Conservation (phyloP, 2,329 filamentous ascomycete species). For the Cercospora nicotianae region DNA sequence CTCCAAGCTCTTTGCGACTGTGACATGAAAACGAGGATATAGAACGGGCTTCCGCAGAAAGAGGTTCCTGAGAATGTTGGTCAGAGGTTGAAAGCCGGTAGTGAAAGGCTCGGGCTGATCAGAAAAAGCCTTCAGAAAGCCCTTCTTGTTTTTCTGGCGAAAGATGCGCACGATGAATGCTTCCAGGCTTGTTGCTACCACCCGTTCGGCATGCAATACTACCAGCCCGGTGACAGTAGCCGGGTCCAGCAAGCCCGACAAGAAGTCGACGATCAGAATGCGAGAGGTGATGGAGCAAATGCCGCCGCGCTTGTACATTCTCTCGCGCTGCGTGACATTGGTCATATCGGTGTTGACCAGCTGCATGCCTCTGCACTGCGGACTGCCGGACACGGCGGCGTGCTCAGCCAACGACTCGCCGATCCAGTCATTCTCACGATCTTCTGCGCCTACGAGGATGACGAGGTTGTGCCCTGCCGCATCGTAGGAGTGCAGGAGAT, state of each 20-base stretch:
- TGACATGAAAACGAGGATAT: constrained; percentile 91
- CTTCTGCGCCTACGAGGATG: constrained; percentile 82
- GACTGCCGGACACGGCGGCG: constrained; percentile 81
- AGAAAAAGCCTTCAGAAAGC: constrained; percentile 94
- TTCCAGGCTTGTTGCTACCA: constrained; percentile 83
- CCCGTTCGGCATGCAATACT: constrained; percentile 81
- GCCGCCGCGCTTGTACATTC: constrained; percentile 85
- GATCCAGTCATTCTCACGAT: constrained; percentile 94
- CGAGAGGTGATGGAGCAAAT: constrained; percentile 95
- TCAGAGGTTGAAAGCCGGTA: constrained; percentile 80
- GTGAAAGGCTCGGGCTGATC: constrained; percentile 91
- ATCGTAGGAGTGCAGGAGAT: constrained; percentile 94
- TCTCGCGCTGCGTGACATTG: constrained; percentile 81
- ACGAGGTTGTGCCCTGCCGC: constrained; percentile 92
- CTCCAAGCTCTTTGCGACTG: constrained; percentile 85
- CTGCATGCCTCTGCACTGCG: constrained; percentile 79
- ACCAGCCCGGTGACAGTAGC: constrained; percentile 84
- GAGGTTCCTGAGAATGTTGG: constrained; percentile 87
- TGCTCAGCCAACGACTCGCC: constrained; percentile 95
- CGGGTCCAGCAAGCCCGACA: constrained; percentile 79
- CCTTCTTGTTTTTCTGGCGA: constrained; percentile 87
- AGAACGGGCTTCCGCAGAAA: constrained; percentile 86
- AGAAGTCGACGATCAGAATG: constrained; percentile 88
- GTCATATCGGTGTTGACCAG: constrained; percentile 94
- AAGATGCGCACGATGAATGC: constrained; percentile 95